A percentile compares a stretch with the other conserved stretches of the same genome.
phyloP scores from a whole-genome alignment of 2,329 filamentous ascomycete species.

The Fusarium sp. region DNA sequence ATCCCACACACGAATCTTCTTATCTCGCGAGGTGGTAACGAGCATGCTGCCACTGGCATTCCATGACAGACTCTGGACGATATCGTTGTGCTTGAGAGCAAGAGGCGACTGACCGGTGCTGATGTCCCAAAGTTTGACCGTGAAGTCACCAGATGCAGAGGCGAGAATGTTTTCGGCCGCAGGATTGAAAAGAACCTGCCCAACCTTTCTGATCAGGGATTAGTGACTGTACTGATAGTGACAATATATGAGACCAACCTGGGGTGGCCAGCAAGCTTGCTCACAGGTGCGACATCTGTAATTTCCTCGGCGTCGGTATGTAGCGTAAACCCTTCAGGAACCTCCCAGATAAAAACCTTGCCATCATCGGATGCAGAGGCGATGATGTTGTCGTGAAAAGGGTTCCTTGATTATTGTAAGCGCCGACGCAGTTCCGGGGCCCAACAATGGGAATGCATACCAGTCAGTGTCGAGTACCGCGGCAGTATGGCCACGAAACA shows the following conservation, averaged over 20 bases:
- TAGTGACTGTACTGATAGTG: conserved; percentile 16
- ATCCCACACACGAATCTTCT: conserved; percentile 98
- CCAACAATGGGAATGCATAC: conserved; percentile 58
- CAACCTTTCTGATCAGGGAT: conserved; percentile 79
- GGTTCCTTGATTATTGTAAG: conserved; percentile 70
- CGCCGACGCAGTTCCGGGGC: conserved; percentile 6
- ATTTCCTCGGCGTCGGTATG: conserved; percentile 87
- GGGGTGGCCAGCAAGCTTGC: conserved; percentile 86
- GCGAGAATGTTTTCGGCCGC: conserved; percentile 95
- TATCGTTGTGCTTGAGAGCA: conserved; percentile 85
- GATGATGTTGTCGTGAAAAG: conserved; percentile 93
- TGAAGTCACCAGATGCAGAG: conserved; percentile 93
- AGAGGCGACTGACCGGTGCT: conserved; percentile 78
- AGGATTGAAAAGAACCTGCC: conserved; percentile 97
- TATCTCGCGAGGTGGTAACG: conserved; percentile 94
- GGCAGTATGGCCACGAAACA: conserved; percentile 96
- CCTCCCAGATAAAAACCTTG: conserved; percentile 97
- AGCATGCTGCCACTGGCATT: conserved; percentile 87
- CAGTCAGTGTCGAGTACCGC: conserved; percentile 98
- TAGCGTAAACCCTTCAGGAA: conserved; percentile 86
- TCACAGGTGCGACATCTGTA: conserved; percentile 80
- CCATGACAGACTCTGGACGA: conserved; percentile 96
- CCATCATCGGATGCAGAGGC: conserved; percentile 96
- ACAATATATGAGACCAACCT: conserved; percentile 62
- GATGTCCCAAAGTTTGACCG: conserved; percentile 96